phyloP scores from a whole-genome alignment of 1,284 basidiomycete species.

The Irpex lacteus region DNA sequence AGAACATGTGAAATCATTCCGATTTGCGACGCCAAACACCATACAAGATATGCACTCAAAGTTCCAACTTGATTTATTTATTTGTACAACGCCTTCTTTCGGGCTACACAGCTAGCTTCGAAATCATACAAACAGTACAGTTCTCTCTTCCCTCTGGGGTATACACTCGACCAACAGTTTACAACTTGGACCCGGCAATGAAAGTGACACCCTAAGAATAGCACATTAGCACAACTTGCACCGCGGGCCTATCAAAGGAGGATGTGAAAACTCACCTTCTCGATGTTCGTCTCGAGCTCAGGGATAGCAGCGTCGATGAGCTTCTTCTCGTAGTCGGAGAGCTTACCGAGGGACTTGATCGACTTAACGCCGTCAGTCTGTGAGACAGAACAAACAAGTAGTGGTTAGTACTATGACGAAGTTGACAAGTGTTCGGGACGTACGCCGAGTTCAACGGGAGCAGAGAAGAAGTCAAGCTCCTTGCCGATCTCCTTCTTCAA shows the following conservation, averaged over 20 bases:
- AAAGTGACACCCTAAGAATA: constrained; percentile 19
- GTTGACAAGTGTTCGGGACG: constrained; percentile 27
- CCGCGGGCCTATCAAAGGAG: not conserved
- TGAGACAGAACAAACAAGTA: constrained; percentile 2
- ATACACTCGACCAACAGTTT: not conserved
- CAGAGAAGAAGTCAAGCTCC: constrained; percentile 83
- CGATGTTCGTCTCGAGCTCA: constrained; percentile 80
- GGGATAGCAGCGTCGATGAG: constrained; percentile 81
- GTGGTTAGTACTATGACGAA: constrained; percentile 12
- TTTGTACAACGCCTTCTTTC: not conserved
- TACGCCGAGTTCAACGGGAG: constrained; percentile 83
- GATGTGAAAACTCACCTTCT: constrained; percentile 49
- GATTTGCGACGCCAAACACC: too few species aligned
- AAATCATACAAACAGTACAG: not conserved
- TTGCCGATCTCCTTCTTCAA: constrained; percentile 60
- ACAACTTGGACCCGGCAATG: constrained; percentile 23
- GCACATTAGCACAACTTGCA: not conserved
- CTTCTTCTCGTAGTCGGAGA: constrained; percentile 70
- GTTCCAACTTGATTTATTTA: not conserved
- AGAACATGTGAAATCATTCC: too few species aligned
- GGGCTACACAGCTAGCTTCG: not conserved
- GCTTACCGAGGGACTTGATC: constrained; percentile 74
- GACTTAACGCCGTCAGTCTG: constrained; percentile 79
- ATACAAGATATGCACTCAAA: too few species aligned
- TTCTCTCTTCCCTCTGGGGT: not conserved